Conservation (phyloP, 225 moss, liverwort and hornwort genomes). For the Ulota crispa region DNA sequence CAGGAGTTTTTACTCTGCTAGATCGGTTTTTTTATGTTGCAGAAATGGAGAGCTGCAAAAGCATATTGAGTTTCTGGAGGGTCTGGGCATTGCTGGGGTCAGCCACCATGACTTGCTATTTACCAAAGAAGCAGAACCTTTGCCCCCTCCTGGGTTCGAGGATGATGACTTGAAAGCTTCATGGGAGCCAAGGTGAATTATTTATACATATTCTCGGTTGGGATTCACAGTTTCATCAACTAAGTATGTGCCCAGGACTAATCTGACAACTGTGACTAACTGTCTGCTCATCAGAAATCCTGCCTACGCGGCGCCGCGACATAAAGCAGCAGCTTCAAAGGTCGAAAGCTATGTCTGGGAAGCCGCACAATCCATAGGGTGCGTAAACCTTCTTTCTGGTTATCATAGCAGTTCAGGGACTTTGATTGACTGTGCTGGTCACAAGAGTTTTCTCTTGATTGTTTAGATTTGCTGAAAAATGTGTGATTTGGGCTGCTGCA, state of each 20-base stretch:
- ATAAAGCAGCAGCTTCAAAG: conserved; percentile 45
- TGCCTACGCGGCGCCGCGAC: conserved; percentile 33
- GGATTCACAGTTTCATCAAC: too few species aligned
- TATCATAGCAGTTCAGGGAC: too few species aligned
- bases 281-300: conserved; percentile 53
- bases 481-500: background rate
- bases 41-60: conserved; percentile 47
- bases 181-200: conserved; percentile 73
- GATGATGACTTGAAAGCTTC: conserved; percentile 63
- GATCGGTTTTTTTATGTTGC: background rate
- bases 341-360: conserved; percentile 46
- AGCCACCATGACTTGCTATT: conserved; percentile 97
- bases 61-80: conserved; percentile 74
- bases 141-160: conserved; percentile 68
- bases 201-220: background rate
- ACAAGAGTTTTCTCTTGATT: background rate
- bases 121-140: conserved; percentile 85
- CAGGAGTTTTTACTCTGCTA: background rate
- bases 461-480: background rate
- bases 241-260: background rate
- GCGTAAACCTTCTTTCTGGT: background rate
- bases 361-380: conserved; percentile 35
- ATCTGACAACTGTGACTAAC: background rate
- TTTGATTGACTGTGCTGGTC: background rate
- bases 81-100: conserved; percentile 78